Evolutionary conservation across 306 rosid species (phyloP), one percentile per base, ranked within the genome.

Genomic region (Citrullus mucosospermus): DNA sequence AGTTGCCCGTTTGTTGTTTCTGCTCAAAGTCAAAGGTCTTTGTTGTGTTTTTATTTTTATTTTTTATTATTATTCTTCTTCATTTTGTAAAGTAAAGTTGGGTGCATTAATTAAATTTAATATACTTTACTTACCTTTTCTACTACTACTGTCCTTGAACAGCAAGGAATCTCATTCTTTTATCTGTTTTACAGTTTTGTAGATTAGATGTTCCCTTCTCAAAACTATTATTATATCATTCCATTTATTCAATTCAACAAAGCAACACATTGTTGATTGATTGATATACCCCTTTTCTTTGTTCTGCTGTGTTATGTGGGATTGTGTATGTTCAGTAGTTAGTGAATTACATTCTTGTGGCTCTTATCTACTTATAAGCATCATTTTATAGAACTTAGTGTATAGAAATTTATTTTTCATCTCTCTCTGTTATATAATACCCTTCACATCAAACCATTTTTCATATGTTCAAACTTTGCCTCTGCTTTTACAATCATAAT

Each of bases 1-100:
- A 73, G 56, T 71, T 73, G 77, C 61, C 77, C 58, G 60, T 46
- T 72, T 73, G 77, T 73, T 73, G 60, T 8, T 73, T 73, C 77
- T 73, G 77, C 77, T 73, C 44, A 16, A 50, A 48, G 30, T 73
- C 44, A 16, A 50, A 28, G 73, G 51, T 68, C 36, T 2, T 48
- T 51, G 25, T 73, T 28, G 41, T 48, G 41, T 73, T 51, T 30
- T 48, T 3, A 12, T 13, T 11, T 48, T 9, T 9, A 46, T 44
- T 44, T 44, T 8, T 44, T 44, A 9, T 32, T 32, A 32, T 32
- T 32, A 0, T 46, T 46, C 6, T 5, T 48, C 38, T 28, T 72
- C 60, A 13, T 50, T 72, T 72, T 72, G 77, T 72, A 72, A 72
- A 72, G 77, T 48, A 41, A 48, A 72, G 77, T 25, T 51, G 54